Evolutionary conservation across 257 asterid species (phyloP), one percentile per base, ranked within the genome.

Genomic region (Solanum dulcamara): DNA sequence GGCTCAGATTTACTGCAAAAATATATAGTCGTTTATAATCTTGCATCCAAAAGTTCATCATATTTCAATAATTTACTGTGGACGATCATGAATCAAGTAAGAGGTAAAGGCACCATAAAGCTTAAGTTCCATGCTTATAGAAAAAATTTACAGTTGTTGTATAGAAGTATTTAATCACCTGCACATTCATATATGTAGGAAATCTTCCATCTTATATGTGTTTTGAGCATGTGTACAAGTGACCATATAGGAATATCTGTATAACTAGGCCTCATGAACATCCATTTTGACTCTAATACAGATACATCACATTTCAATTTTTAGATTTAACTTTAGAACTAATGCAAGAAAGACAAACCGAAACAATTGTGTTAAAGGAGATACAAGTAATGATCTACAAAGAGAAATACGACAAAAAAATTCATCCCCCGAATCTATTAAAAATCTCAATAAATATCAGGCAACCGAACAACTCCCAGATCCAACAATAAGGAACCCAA

Each of bases 1-100:
- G 88, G 87, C 91, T 89, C 80, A 89, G 55, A 81, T 85, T 87
- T 57, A 89, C 91, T 89, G 90, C 87, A 85, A 86, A 88, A 28
- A 42, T 14, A 28, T 77, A 68, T 2, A 20, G 20, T 62, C 53
- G 33, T 75, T 44, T 64, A 75, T 7, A 32, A 77, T 81, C 14
- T 48, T 38, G 71, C 22, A 32, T 20, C 60, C 75, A 64, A 33
- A 48, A 81, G 71, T 32, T 77, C 42, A 77, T 46, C 28, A 10
- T 30, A 77, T 46, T 77, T 46, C 62, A 77, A 46, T 62, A 46
- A 46, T 46, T 48, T 46, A 77, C 35, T 15, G 83, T 48, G 37
- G 42, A 46, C 22, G 6, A 77, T 28, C 57, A 46, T 77, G 62
- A 17, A 17, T 28, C 59, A n/a, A 72, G 33, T 17, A 72, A 10